A percentile compares a stretch with the other conserved stretches of the same genome.
Evolutionary conservation across 116 monocot genomes (phyloP).

Genomic region (Papilionanthe hybrid): DNA sequence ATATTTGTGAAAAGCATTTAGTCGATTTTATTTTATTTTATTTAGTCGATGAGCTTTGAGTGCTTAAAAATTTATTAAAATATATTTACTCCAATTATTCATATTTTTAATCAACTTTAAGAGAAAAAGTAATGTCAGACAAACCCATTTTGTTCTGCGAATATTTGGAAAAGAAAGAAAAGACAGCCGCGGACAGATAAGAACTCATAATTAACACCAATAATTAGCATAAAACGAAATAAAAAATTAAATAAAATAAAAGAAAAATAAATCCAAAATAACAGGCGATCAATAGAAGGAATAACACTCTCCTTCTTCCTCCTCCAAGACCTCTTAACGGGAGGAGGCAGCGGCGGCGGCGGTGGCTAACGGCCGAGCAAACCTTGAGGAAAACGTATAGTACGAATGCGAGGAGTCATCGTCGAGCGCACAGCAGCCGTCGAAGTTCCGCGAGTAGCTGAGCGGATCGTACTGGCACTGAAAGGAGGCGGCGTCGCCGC

Average conservation of each 20-base stretch:
- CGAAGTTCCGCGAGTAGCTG: slow-evolving; percentile 67
- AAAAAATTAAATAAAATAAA: background rate
- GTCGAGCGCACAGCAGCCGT: slow-evolving; percentile 23
- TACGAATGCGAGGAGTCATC: slow-evolving; percentile 21
- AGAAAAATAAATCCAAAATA: background rate
- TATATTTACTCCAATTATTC: too few relatives aligned
- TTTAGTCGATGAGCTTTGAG: too few relatives aligned
- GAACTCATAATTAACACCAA: background rate
- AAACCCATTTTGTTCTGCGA: too few relatives aligned
- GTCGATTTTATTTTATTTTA: too few relatives aligned
- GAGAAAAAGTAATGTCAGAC: too few relatives aligned
- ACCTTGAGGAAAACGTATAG: slow-evolving; percentile 55
- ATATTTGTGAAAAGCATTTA: too few relatives aligned
- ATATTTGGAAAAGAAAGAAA: too few relatives aligned
- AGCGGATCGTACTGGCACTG: slow-evolving; percentile 64
- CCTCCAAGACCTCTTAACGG: background rate
- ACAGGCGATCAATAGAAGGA: background rate
- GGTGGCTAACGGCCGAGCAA: slow-evolving; percentile 13
- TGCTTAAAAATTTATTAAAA: too few relatives aligned
- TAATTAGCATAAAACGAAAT: background rate
- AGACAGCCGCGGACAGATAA: too few relatives aligned
- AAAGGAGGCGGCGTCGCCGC: slow-evolving; percentile 13
- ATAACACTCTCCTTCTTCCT: too few relatives aligned
- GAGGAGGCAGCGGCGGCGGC: background rate
- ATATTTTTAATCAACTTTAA: too few relatives aligned